A percentile compares a stretch with the other conserved stretches of the same genome.
Conservation (phyloP, 1,139 yeast species). For the Candida tunisiensis region DNA sequence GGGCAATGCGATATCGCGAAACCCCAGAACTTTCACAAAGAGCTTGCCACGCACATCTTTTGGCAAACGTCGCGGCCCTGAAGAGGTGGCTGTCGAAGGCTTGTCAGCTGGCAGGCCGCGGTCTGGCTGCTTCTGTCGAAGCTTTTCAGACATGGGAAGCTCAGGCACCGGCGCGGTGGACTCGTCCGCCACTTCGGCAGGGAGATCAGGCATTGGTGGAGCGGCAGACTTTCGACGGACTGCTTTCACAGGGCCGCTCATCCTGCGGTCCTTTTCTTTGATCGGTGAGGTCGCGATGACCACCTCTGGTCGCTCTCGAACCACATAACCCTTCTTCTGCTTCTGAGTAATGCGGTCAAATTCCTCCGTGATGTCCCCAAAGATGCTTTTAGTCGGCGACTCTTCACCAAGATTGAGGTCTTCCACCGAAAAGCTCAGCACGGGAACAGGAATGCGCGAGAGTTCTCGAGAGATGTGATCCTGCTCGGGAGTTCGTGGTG, state of each 20-base stretch:
- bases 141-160: constrained; percentile 4
- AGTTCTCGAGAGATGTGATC: constrained; percentile 28
- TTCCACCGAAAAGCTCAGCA: constrained; percentile 10
- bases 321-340: constrained; percentile 18
- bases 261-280: constrained; percentile 3
- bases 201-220: no score
- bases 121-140: not conserved
- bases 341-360: constrained; percentile 19
- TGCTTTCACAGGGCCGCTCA: constrained; percentile 2
- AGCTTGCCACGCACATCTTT: constrained; percentile 51
- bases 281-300: constrained; percentile 15
- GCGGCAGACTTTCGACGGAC: not conserved
- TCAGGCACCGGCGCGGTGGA: no score
- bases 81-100: not conserved
- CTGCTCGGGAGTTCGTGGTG: constrained; percentile 23
- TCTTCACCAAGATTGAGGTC: no score
- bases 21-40: constrained; percentile 47
- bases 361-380: constrained; percentile 23
- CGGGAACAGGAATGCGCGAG: constrained; percentile 24
- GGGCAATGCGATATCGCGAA: constrained; percentile 33
- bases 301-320: constrained; percentile 16
- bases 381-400: constrained; percentile 8
- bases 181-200: no score
- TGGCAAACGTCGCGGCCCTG: constrained; percentile 6
- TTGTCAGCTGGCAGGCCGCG: not conserved